Evolutionary conservation across 495 filamentous ascomycete genomes (phyloP), one percentile per base, ranked within the genome.

Genomic region (Penicillium fimorum): DNA sequence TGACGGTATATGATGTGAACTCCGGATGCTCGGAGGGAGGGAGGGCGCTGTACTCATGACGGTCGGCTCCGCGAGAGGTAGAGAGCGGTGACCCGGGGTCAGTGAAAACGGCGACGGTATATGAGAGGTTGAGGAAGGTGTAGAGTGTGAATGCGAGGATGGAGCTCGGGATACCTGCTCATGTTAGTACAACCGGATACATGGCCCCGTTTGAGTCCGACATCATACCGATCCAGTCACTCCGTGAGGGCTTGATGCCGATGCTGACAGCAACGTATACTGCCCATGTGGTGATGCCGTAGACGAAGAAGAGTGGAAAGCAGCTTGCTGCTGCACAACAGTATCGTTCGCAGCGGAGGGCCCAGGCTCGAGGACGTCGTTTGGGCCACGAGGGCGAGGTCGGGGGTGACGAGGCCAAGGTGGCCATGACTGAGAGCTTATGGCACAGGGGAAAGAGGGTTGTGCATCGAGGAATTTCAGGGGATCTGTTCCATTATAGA

Each of bases 71-170:
- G 27, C 57, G 55, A 32, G 56, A 55, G 2, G 58, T 65, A 53
- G 81, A 83, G 4, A 83, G 56, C 5, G 87, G 85, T 15, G 84
- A 87, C 15, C 94, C 94, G 8, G 94, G 92, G 55, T 87, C 83
- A 3, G 88, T 95, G 75, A 97, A 97, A 55, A 98, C 94, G 53
- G 94, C 95, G 37, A 82, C 83, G 10, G 87, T 93, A 71, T 98
- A 98, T 55, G 79, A 90, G 81, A 86, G 87, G 68, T 96, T 96
- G 44, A 92, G 82, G 56, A 96, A 73, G 53, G 85, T 42, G 69
- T 92, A 97, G 47, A 98, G 81, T 17, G 80, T 33, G 51, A 93
- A 66, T 35, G 87, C 91, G 52, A 89, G 62, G 32, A 83, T 53
- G 1, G 86, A 79, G 44, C 71, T 73, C 8, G 72, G 70, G 7